phyloP scores from a whole-genome alignment of 208 protist genomes.

The Trypanosoma congolense region DNA sequence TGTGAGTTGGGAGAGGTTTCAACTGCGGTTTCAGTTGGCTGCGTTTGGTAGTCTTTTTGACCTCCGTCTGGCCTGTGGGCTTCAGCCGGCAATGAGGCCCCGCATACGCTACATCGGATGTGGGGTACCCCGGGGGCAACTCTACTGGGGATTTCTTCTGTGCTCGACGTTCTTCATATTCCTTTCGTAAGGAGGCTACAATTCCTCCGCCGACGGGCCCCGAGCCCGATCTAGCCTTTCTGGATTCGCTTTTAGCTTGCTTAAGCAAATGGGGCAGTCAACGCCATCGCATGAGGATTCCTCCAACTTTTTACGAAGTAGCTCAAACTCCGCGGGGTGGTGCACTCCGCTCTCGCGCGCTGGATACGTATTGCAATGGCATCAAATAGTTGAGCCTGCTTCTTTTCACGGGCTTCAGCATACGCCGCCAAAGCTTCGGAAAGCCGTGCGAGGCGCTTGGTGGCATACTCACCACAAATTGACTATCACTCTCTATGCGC shows the following conservation, averaged over 20 bases:
- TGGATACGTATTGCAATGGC: constrained; percentile 44
- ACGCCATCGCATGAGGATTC: not conserved
- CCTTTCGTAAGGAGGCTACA: constrained; percentile 28
- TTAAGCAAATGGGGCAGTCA: constrained; percentile 24
- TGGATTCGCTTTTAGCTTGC: constrained; percentile 15
- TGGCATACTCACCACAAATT: constrained; percentile 64
- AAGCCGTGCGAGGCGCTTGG: constrained; percentile 46
- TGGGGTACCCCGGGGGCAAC: not conserved
- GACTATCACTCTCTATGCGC: constrained; percentile 39
- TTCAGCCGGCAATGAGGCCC: no score
- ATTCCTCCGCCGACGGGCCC: constrained; percentile 20
- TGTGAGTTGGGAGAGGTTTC: no score
- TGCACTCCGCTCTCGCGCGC: constrained; percentile 41
- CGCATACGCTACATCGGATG: not conserved
- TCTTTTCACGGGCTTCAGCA: constrained; percentile 31
- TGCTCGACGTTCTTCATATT: constrained; percentile 35
- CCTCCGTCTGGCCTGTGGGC: no score
- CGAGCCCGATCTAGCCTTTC: constrained; percentile 2
- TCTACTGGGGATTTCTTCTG: constrained; percentile 7
- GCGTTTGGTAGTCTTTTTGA: no score
- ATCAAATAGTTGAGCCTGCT: constrained; percentile 30
- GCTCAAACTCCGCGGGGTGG: constrained; percentile 45
- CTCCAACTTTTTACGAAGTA: constrained; percentile 12
- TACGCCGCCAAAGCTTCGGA: constrained; percentile 55
- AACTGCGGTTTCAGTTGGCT: no score